phyloP scores from a whole-genome alignment of 352 stramenopile species.

The Phytophthora nicotianae region DNA sequence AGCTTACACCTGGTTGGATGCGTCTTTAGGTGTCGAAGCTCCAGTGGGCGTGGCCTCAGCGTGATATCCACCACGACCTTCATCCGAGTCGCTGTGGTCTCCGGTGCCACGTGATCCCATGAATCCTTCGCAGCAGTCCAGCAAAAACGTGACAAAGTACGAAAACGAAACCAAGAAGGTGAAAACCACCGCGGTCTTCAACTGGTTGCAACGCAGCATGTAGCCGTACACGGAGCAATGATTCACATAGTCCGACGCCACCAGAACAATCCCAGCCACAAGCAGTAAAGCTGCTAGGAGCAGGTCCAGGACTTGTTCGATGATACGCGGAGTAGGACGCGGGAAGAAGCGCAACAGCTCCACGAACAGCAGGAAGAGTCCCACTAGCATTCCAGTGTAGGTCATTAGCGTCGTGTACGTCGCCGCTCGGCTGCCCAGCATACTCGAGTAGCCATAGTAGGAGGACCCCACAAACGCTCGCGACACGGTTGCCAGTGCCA shows the following conservation, averaged over 20 bases:
- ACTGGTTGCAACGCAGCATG: conserved; percentile 64
- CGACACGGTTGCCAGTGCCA: conserved; percentile 68
- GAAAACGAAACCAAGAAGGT: conserved; percentile 65
- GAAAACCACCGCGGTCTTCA: conserved; percentile 67
- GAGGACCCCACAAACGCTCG: conserved; percentile 60
- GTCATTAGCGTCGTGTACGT: conserved; percentile 65
- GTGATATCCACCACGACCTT: conserved; percentile 28
- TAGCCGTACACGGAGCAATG: conserved; percentile 69
- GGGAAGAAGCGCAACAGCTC: conserved; percentile 44
- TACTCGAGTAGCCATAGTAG: conserved; percentile 76
- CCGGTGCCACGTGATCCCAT: conserved; percentile 4
- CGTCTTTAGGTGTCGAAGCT: conserved; percentile 25
- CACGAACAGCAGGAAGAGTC: conserved; percentile 56
- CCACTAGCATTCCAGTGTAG: conserved; percentile 73
- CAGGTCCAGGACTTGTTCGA: conserved; percentile 63
- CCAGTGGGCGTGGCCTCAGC: conserved; percentile 31
- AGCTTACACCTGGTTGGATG: conserved; percentile 40
- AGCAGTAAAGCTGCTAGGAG: conserved; percentile 59
- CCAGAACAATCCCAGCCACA: conserved; percentile 68
- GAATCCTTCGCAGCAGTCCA: conserved; percentile 53
- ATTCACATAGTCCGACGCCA: conserved; percentile 69
- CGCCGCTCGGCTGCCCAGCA: conserved; percentile 63
- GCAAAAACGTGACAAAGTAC: conserved; percentile 53
- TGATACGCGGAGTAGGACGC: conserved; percentile 42
- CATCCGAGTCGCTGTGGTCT: conserved; percentile 18